Evolutionary conservation across 2,329 filamentous ascomycete genomes (phyloP), one percentile per base, ranked within the genome.

Genomic region (Epichloe brachyelytri): DNA sequence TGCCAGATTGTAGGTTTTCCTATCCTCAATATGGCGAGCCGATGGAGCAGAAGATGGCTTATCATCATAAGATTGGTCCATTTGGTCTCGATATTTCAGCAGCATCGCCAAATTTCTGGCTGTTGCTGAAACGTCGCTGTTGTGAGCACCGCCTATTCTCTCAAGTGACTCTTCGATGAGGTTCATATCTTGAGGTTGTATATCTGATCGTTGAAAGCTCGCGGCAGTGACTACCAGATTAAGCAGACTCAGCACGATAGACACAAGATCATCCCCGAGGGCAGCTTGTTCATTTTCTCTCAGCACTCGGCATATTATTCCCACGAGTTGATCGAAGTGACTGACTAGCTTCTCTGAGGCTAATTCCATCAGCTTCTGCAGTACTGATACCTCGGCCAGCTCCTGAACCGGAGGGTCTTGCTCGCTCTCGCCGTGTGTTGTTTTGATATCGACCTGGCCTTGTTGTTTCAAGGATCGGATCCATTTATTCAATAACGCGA

Each of bases 351-450:
- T 80, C 20, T 83, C 77, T 1, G 81, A 76, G 44, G 83, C 75
- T 44, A 70, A 74, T 22, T 78, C 76, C 64, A 87, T 79, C 65
- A 88, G 74, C 36, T 74, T 76, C 58, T 86, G 81, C 7, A 87
- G 70, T 0, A 86, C 65, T 46, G 80, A 80, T 5, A 81, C 71
- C 55, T 85, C 74, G 5, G 76, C 64, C 1, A 88, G 66, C 4
- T 72, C 70, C 4, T 60, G 61, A 3, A 79, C 53, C 0, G 76
- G 68, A 44, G 78, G 71, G 65, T 57, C 2, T 68, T 62, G 19
- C 19, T 26, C 30, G 26, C 40, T 38, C 10, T 65, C 58, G 10
- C 59, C 56, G 5, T 68, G 52, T 4, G 61, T 52, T 5, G 62
- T 54, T n/a, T 63, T 60, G 51, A 60, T 61, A 7, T 54, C 57